These are phyloP conservation scores for Fragaria ananassa DNA, from an alignment of 306 rosid genomes.

Conservation along the genomic window DNA sequence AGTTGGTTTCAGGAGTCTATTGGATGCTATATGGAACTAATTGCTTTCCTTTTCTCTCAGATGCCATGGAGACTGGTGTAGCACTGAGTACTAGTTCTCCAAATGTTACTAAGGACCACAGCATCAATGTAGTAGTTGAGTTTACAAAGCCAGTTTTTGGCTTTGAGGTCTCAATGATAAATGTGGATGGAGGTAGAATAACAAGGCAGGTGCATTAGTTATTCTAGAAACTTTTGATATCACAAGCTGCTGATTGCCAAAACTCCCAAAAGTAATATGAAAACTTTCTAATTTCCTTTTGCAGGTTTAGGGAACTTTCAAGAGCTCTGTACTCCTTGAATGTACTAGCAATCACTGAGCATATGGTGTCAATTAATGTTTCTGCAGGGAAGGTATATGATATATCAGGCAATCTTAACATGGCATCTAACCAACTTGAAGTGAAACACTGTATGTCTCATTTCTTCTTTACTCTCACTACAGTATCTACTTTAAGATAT, in stretches of 20 bases:
- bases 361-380: conserved; percentile 46
- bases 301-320: conserved; percentile 56
- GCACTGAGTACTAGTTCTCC: conserved; percentile 47
- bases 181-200: conserved; percentile 52
- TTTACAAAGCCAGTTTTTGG: conserved; percentile 73
- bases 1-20: neutral
- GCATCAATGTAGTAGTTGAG: conserved; percentile 51
- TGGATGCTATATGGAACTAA: conserved; percentile 15
- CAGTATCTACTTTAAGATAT: neutral
- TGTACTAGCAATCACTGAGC: conserved; percentile 37
- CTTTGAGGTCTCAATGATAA: conserved; percentile 47
- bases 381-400: conserved; percentile 60
- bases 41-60: conserved; percentile 25
- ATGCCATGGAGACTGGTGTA: conserved; percentile 46
- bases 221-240: conserved; percentile 19
- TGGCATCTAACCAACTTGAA: conserved; percentile 63
- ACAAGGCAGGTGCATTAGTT: conserved; percentile 53
- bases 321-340: conserved; percentile 63
- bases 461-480: conserved; percentile 8
- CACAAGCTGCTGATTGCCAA: neutral
- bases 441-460: conserved; percentile 52
- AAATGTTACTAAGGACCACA: conserved; percentile 37
- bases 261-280: conserved; percentile 4
- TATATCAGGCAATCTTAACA: conserved; percentile 64
- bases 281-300: conserved; percentile 8